These are phyloP conservation scores for Hypoxylon cercidicola DNA, from an alignment of 495 filamentous ascomycete species.

Conservation along the genomic window DNA sequence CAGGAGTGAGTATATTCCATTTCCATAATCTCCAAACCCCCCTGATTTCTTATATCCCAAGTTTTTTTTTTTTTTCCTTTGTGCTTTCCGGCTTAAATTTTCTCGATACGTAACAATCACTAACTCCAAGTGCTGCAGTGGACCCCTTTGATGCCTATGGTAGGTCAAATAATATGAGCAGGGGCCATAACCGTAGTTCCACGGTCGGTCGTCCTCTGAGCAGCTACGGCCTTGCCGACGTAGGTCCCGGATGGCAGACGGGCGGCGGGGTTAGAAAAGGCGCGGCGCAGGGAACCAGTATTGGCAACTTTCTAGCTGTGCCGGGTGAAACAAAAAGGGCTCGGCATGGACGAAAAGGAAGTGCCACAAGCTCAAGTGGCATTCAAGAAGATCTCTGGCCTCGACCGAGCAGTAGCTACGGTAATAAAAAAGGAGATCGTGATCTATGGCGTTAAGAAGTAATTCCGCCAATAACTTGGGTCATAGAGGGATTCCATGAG, in stretches of 20 bases:
- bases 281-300: slow-evolving; percentile 72
- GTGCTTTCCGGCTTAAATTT: not conserved
- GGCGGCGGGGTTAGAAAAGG: slow-evolving; percentile 58
- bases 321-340: slow-evolving; percentile 53
- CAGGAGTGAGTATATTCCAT: slow-evolving; percentile 36
- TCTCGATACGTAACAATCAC: not conserved
- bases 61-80: slow-evolving; percentile 1
- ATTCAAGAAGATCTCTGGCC: slow-evolving; percentile 55
- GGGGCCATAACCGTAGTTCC: slow-evolving; percentile 35
- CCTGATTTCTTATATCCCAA: too few relatives aligned
- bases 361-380: slow-evolving; percentile 21
- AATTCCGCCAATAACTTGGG: too few relatives aligned
- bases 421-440: slow-evolving; percentile 54
- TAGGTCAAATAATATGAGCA: slow-evolving; percentile 20
- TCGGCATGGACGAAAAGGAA: slow-evolving; percentile 29
- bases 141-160: slow-evolving; percentile 47
- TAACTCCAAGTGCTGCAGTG: slow-evolving; percentile 32
- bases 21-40: too few relatives aligned
- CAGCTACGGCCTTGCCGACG: slow-evolving; percentile 61
- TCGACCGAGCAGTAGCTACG: slow-evolving; percentile 52
- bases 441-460: slow-evolving; percentile 56
- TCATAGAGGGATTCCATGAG: too few relatives aligned
- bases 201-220: slow-evolving; percentile 55
- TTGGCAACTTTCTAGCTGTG: slow-evolving; percentile 83
- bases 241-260: slow-evolving; percentile 52